These are phyloP conservation scores for Aureobasidium sp. DNA, from an alignment of 2,329 filamentous ascomycete species.

Conservation along the genomic window DNA sequence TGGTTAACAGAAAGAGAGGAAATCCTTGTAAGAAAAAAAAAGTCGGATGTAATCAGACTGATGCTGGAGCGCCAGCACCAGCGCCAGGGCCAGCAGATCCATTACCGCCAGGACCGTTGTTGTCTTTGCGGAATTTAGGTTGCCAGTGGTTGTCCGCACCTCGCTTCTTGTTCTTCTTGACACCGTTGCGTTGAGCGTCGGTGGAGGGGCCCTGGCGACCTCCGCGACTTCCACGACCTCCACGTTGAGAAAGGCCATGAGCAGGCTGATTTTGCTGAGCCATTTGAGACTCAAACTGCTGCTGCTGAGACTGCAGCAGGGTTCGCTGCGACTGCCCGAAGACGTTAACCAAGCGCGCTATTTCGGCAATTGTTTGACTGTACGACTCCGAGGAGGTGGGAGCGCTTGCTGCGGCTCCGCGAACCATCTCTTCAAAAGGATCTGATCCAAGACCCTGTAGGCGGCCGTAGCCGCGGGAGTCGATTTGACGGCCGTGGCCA, in stretches of 20 bases:
- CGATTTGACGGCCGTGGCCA: too few relatives aligned
- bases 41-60: neutral
- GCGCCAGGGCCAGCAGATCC: neutral
- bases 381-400: too few relatives aligned
- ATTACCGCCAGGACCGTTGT: neutral
- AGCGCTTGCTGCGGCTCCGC: too few relatives aligned
- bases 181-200: neutral
- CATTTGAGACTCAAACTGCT: neutral
- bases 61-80: neutral
- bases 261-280: neutral
- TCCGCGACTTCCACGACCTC: too few relatives aligned
- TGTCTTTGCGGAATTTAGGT: neutral
- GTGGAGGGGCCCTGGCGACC: neutral
- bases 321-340: too few relatives aligned
- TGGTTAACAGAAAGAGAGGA: neutral
- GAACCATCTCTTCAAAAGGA: too few relatives aligned
- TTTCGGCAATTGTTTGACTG: too few relatives aligned
- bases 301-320: neutral
- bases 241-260: neutral
- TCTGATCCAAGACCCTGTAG: too few relatives aligned
- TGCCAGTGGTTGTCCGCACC: neutral
- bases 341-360: too few relatives aligned
- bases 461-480: too few relatives aligned
- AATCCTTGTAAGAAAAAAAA: neutral
- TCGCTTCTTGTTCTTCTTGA: neutral